These are phyloP conservation scores for Agroathelia rolfsii DNA, from an alignment of 1,284 basidiomycete species.

Conservation along the genomic window DNA sequence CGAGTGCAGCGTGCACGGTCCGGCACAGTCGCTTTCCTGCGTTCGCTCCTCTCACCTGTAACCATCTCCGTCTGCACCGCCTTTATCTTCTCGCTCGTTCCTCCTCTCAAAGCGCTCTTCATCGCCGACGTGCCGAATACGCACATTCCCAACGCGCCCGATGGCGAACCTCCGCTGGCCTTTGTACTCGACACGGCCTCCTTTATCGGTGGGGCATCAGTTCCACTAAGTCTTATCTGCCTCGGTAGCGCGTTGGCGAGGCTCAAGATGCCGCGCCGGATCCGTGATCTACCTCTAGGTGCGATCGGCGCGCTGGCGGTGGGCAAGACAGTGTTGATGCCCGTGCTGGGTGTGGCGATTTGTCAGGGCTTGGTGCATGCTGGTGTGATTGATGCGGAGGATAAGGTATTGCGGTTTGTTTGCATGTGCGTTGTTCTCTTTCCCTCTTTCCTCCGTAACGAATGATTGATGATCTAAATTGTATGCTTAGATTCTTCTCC, in stretches of 20 bases:
- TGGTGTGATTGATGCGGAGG: slow-evolving; percentile 40
- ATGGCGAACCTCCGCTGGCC: slow-evolving; percentile 65
- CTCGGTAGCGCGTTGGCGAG: slow-evolving; percentile 69
- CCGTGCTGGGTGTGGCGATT: slow-evolving; percentile 60
- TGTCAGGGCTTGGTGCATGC: slow-evolving; percentile 39
- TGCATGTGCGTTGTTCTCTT: slow-evolving; percentile 45
- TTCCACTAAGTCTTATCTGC: slow-evolving; percentile 65
- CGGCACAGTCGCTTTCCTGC: no score
- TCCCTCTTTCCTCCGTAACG: background rate
- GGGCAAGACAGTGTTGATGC: slow-evolving; percentile 57
- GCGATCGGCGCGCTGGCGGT: slow-evolving; percentile 56
- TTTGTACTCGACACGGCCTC: slow-evolving; percentile 54
- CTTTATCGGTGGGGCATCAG: slow-evolving; percentile 64
- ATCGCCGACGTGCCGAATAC: slow-evolving; percentile 34
- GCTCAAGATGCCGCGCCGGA: slow-evolving; percentile 44
- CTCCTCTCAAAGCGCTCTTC: slow-evolving; percentile 65
- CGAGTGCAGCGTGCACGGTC: no score
- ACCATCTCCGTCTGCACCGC: slow-evolving; percentile 59
- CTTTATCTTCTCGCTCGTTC: slow-evolving; percentile 57
- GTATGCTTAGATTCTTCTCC: slow-evolving; percentile 55
- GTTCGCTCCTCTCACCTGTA: slow-evolving; percentile 39
- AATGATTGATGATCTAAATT: no score
- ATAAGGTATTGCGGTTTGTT: slow-evolving; percentile 59
- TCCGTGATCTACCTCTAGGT: slow-evolving; percentile 49
- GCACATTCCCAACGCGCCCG: slow-evolving; percentile 55